A percentile compares a stretch with the other conserved stretches of the same genome.
phyloP scores from a whole-genome alignment of 176 grass and related monocot species.

The Poa pratensis region DNA sequence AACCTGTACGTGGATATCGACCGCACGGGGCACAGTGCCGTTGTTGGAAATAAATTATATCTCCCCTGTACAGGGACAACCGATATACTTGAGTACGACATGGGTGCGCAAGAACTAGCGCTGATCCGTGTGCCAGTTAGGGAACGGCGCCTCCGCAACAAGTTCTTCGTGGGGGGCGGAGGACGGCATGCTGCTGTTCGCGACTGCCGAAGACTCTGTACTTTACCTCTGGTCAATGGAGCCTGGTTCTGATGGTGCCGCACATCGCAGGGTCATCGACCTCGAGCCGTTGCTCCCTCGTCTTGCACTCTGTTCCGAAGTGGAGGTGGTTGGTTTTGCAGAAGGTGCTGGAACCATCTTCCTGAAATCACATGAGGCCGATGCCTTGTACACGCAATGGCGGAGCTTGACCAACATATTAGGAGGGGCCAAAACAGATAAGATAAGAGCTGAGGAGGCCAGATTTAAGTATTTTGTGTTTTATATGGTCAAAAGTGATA shows the following conservation, averaged over 20 bases:
- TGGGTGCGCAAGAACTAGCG: background rate
- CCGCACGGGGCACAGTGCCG: background rate
- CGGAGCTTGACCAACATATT: no score
- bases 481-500: no score
- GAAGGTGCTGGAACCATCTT: background rate
- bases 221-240: background rate
- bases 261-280: background rate
- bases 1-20: no score
- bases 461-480: no score
- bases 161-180: background rate
- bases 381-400: no score
- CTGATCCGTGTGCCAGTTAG: background rate
- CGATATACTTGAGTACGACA: background rate
- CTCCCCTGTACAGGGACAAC: background rate
- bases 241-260: background rate
- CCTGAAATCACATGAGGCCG: background rate
- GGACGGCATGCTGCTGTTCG: constrained; percentile 4
- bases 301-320: background rate
- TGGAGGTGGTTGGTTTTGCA: background rate
- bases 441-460: no score
- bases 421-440: no score
- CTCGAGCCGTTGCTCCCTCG: background rate
- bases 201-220: background rate
- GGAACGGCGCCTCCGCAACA: background rate
- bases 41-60: background rate